Base-by-base conservation (phyloP, 2,329 filamentous ascomycete genomes). In the Nannizziopsis barbatae region DNA sequence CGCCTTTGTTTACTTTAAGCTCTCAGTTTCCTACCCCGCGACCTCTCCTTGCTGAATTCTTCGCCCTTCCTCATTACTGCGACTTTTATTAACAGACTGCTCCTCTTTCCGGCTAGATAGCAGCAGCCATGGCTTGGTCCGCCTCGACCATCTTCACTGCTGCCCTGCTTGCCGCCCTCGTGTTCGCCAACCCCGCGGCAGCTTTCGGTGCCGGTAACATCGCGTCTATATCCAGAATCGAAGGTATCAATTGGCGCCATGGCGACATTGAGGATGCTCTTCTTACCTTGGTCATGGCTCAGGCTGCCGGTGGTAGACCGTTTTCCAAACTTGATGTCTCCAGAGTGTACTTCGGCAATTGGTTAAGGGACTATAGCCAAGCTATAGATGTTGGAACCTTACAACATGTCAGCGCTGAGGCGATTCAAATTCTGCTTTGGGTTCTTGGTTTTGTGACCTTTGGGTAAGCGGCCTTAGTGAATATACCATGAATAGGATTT, bases 281-380 rank as follows among this genome's bases (percentile, higher is more conserved):
- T 48, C 78, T 94, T 51, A 81, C 77, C 52, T 73, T 95, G 22
- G 68, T 81, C 41, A 77, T 83, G 63, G 78, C 80, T 38, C 74
- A 75, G 52, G 74, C 75, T 36, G 73, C 75, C 33, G 79, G 78
- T 54, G 77, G 77, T 57, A 88, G 89, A 72, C 93, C 89, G 61
- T 95, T 94, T 69, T 80, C 77, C 72, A 92, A 92, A 71, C 78
- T 94, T 60, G 84, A 82, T 62, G 84, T 95, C 53, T 85, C 89
- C 55, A 80, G 88, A 52, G 85, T 93, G 54, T 95, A 95, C 72
- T 95, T 95, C 71, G 89, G 89, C 55, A 95, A 95, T 72, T 95
- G 89, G 89, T 78, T 95, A 31, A 79, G 80, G 49, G 89, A 95
- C 68, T 95, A 95, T 68, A 92, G 85, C 46, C 89, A 95, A 67